phyloP scores from a whole-genome alignment of 2,329 filamentous ascomycete genomes.

The Curvularia hawaiiensis region DNA sequence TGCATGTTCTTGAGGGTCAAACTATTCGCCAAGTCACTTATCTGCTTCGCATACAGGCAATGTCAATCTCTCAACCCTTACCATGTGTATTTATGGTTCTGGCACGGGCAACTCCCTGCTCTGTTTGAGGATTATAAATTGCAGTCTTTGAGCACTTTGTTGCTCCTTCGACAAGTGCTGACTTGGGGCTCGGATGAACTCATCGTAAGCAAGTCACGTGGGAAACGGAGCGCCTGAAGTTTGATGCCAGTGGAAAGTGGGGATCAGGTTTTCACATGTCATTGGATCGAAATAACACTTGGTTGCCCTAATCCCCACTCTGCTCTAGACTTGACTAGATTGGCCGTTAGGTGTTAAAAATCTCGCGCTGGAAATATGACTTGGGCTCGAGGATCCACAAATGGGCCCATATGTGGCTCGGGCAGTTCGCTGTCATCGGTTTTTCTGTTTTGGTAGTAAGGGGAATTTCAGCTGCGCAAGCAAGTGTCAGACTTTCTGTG shows the following conservation, averaged over 20 bases:
- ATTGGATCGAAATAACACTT: not conserved
- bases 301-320: not conserved
- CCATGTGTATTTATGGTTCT: not conserved
- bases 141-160: not conserved
- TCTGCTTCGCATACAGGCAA: no score
- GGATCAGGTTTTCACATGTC: not conserved
- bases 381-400: not conserved
- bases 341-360: not conserved
- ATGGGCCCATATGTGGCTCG: not conserved
- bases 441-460: not conserved
- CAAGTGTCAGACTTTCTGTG: not conserved
- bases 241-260: not conserved
- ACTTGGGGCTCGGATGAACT: not conserved
- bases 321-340: not conserved
- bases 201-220: slow-evolving; percentile 9
- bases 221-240: not conserved
- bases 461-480: not conserved
- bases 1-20: no score
- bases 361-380: not conserved
- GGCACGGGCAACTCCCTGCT: not conserved
- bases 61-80: not conserved
- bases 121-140: not conserved
- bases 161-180: not conserved
- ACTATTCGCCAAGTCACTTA: not conserved
- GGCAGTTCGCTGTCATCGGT: not conserved